A percentile compares a stretch with the other conserved stretches of the same genome.
phyloP scores from a whole-genome alignment of 352 stramenopile genomes.

The Phytopythium helicoides region DNA sequence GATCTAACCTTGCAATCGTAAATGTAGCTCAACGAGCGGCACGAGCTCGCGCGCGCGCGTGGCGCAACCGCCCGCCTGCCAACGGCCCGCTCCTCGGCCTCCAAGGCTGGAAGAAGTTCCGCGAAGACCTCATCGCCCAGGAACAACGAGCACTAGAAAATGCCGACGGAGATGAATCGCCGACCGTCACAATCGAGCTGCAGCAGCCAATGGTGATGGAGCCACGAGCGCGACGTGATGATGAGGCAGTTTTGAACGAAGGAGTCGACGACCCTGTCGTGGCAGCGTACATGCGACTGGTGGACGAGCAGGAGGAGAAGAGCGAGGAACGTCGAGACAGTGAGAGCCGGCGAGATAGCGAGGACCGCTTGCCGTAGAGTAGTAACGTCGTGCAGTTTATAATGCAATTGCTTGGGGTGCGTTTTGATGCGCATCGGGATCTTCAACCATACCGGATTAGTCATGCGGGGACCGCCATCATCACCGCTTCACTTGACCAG shows the following conservation, averaged over 20 bases:
- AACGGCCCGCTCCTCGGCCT: slow-evolving; percentile 20
- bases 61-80: slow-evolving; percentile 1
- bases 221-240: neutral
- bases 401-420: neutral
- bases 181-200: slow-evolving; percentile 3
- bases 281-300: neutral
- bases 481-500: neutral
- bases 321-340: neutral
- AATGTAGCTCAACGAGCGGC: neutral
- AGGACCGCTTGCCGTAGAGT: no score
- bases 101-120: slow-evolving; percentile 27
- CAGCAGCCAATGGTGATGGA: neutral
- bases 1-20: neutral
- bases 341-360: no score
- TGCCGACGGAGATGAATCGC: neutral
- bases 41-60: neutral
- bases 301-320: neutral
- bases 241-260: neutral
- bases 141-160: slow-evolving; percentile 4
- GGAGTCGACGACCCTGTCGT: neutral
- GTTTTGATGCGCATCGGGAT: no score
- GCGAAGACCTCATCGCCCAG: slow-evolving; percentile 27
- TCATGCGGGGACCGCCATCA: neutral
- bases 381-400: no score
- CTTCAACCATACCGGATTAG: neutral